phyloP scores from a whole-genome alignment of 345 rosid genomes.

The Arabidopsis suecica region DNA sequence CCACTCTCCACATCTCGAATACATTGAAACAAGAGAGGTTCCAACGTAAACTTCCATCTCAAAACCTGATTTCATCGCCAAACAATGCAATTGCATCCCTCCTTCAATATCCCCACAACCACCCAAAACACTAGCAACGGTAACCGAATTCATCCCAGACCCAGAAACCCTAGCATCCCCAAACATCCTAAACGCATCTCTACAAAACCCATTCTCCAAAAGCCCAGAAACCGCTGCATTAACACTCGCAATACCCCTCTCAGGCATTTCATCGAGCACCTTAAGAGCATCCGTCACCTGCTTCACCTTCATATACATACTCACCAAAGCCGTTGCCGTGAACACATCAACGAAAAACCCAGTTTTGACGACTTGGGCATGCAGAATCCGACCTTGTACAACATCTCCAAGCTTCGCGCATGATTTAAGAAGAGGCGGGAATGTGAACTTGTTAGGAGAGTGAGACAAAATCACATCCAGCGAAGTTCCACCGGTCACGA shows the following conservation, averaged over 20 bases:
- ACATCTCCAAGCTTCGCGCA: conserved; percentile 58
- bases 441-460: conserved; percentile 56
- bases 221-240: conserved; percentile 65
- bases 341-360: conserved; percentile 52
- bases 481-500: conserved; percentile 48
- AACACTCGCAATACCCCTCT: conserved; percentile 48
- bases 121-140: conserved; percentile 57
- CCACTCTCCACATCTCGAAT: conserved; percentile 51
- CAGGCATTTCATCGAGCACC: conserved; percentile 47
- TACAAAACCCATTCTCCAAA: conserved; percentile 46
- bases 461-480: conserved; percentile 45
- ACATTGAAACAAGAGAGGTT: conserved; percentile 61
- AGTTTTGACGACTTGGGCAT: conserved; percentile 55
- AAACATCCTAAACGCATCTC: conserved; percentile 55
- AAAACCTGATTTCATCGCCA: conserved; percentile 62
- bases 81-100: conserved; percentile 60
- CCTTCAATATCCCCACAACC: conserved; percentile 46
- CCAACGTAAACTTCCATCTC: conserved; percentile 62
- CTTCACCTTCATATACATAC: conserved; percentile 56
- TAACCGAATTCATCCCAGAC: conserved; percentile 61
- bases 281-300: conserved; percentile 46
- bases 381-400: conserved; percentile 56
- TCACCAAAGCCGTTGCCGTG: conserved; percentile 54
- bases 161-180: conserved; percentile 45
- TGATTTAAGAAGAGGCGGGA: conserved; percentile 73